These are phyloP conservation scores for Trametes versicolor DNA, from an alignment of 1,284 basidiomycete genomes.

Conservation along the genomic window DNA sequence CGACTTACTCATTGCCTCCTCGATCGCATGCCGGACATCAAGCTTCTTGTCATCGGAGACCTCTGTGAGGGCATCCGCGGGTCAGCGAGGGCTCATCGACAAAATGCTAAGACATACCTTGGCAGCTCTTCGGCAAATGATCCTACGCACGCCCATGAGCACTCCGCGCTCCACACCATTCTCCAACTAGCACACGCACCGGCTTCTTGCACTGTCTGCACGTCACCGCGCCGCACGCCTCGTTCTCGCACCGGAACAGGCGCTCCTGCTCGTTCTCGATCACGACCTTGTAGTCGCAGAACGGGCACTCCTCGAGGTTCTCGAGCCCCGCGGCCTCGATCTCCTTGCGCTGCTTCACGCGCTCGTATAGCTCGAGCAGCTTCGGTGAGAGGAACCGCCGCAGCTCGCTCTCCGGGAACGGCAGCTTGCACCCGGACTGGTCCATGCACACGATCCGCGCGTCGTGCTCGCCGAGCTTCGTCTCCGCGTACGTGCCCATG, in stretches of 20 bases:
- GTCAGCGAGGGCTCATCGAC: conserved; percentile 5
- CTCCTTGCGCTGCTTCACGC: conserved; percentile 81
- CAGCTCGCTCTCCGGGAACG: conserved; percentile 75
- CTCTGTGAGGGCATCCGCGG: conserved; percentile 52
- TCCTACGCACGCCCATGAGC: conserved; percentile 55
- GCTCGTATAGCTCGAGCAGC: conserved; percentile 74
- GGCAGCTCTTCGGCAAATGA: conserved; percentile 88
- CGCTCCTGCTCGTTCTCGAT: conserved; percentile 84
- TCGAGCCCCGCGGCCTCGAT: conserved; percentile 78
- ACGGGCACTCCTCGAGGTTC: conserved; percentile 86
- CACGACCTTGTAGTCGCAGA: conserved; percentile 85
- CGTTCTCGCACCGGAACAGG: conserved; percentile 81
- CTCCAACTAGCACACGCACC: conserved; percentile 51
- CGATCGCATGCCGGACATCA: conserved; percentile 78
- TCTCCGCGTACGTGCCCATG: conserved; percentile 48
- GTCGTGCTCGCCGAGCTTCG: conserved; percentile 49
- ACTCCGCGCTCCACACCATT: not conserved
- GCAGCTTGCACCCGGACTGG: conserved; percentile 74
- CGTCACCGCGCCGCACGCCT: conserved; percentile 76
- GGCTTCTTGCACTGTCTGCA: conserved; percentile 82
- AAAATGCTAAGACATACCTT: conserved; percentile 58
- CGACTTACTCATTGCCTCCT: conserved; percentile 88
- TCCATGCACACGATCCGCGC: conserved; percentile 82
- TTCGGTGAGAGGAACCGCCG: conserved; percentile 68
- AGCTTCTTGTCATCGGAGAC: conserved; percentile 76